These are phyloP conservation scores for Typha latifolia DNA, from an alignment of 176 grass and related monocot species.

Conservation along the genomic window DNA sequence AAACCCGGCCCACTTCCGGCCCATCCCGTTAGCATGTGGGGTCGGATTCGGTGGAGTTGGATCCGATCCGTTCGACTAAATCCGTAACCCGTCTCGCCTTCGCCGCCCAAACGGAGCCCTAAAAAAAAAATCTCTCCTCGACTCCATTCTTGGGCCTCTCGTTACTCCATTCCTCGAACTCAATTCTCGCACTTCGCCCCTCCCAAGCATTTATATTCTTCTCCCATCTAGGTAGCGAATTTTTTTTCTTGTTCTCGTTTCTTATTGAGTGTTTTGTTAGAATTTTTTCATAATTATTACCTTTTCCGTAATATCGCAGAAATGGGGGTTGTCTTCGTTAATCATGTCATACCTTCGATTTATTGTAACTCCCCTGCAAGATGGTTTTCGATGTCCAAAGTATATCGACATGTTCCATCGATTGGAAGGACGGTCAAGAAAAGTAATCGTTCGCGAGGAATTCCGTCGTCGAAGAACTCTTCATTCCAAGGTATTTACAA, in stretches of 20 bases:
- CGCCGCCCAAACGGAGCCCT: too few relatives aligned
- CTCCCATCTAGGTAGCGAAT: neutral
- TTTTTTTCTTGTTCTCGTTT: neutral
- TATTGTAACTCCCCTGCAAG: constrained; percentile 18
- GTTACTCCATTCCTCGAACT: too few relatives aligned
- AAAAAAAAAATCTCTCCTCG: too few relatives aligned
- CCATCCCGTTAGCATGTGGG: too few relatives aligned
- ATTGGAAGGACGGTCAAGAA: constrained; percentile 8
- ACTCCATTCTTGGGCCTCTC: too few relatives aligned
- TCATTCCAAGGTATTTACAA: constrained; percentile 36
- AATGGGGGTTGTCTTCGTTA: constrained; percentile 32
- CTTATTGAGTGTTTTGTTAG: neutral
- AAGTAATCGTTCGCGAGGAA: constrained; percentile 2
- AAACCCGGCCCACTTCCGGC: too few relatives aligned
- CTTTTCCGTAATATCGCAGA: neutral
- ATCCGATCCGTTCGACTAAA: too few relatives aligned
- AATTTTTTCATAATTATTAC: neutral
- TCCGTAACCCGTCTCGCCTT: too few relatives aligned
- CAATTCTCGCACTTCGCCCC: too few relatives aligned
- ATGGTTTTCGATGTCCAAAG: constrained; percentile 17
- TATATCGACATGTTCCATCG: constrained; percentile 6
- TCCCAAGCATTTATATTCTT: too few relatives aligned
- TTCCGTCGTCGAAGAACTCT: constrained; percentile 26
- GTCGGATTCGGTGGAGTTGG: too few relatives aligned
- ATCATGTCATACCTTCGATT: constrained; percentile 13